Percentiles rank a stretch among this genome's conserved stretches.
Evolutionary conservation across 2,329 filamentous ascomycete species (phyloP).

Genomic region (Aspergillus pseudotamarii): DNA sequence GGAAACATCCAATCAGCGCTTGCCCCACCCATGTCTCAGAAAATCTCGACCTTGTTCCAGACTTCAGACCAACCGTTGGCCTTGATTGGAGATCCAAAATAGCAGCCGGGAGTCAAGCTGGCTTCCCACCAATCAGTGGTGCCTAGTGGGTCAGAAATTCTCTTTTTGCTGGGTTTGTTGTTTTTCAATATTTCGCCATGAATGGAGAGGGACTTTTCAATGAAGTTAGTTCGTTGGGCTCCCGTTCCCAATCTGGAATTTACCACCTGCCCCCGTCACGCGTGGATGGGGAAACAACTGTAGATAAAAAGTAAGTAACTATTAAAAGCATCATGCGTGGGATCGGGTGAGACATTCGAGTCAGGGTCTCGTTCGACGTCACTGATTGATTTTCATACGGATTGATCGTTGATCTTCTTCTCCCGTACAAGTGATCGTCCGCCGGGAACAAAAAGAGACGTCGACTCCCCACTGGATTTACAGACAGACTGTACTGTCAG

Average conservation of each 20-base stretch:
- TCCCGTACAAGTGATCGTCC: neutral
- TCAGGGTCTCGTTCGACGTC: neutral
- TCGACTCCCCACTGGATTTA: neutral
- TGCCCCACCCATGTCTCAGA: slow-evolving; percentile 12
- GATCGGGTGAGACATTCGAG: neutral
- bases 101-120: slow-evolving; percentile 6
- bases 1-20: neutral
- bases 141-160: slow-evolving; percentile 1
- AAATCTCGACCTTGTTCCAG: slow-evolving; percentile 17
- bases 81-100: slow-evolving; percentile 19
- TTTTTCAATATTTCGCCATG: neutral
- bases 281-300: neutral
- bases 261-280: neutral
- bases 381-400: neutral
- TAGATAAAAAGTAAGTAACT: neutral
- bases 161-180: slow-evolving; percentile 13
- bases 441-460: neutral
- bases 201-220: neutral
- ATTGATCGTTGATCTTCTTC: neutral
- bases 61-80: slow-evolving; percentile 7
- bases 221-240: neutral
- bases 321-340: slow-evolving; percentile 2
- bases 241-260: neutral
- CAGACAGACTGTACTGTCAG: neutral
- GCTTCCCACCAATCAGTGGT: slow-evolving; percentile 7